These are phyloP conservation scores for Mortierella sp. DNA, from an alignment of 371 early-diverging fungal genomes.

Conservation along the genomic window DNA sequence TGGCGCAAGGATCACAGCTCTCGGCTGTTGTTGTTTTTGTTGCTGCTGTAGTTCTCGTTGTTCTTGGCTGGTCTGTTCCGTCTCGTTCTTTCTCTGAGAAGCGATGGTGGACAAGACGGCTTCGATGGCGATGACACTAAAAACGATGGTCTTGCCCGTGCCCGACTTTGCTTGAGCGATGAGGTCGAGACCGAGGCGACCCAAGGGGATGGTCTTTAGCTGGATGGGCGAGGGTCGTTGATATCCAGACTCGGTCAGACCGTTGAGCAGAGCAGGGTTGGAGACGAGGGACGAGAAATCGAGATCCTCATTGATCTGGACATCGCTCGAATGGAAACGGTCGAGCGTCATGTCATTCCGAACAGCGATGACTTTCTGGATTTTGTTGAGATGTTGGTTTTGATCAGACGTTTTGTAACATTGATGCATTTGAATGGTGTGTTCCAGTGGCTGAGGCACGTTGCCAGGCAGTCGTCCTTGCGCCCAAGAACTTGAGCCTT, in stretches of 20 bases:
- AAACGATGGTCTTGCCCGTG: constrained; percentile 97
- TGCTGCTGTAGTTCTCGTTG: too few species aligned
- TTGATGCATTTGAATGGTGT: background rate
- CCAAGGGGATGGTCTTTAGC: constrained; percentile 86
- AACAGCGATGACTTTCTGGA: too few species aligned
- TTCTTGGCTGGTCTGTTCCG: constrained; percentile 1
- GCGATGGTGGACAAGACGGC: constrained; percentile 61
- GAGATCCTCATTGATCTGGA: constrained; percentile 69
- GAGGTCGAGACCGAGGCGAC: constrained; percentile 84
- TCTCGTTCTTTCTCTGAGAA: background rate
- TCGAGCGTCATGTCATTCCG: constrained; percentile 42
- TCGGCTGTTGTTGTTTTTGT: too few species aligned
- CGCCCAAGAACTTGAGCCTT: too few species aligned
- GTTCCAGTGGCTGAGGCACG: too few species aligned
- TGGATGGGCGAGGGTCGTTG: constrained; percentile 88
- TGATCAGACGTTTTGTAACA: background rate
- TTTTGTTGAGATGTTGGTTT: background rate
- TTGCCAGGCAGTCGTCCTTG: background rate
- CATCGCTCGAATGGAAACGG: constrained; percentile 62
- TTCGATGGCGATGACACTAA: constrained; percentile 92
- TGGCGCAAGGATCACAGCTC: constrained; percentile 89
- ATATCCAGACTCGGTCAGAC: constrained; percentile 66
- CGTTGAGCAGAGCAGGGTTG: constrained; percentile 62
- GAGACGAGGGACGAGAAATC: constrained; percentile 66
- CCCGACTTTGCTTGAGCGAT: constrained; percentile 97